Evolutionary conservation across 768 basidiomycete genomes (phyloP).

Genomic region (Phaeotremella fagi): DNA sequence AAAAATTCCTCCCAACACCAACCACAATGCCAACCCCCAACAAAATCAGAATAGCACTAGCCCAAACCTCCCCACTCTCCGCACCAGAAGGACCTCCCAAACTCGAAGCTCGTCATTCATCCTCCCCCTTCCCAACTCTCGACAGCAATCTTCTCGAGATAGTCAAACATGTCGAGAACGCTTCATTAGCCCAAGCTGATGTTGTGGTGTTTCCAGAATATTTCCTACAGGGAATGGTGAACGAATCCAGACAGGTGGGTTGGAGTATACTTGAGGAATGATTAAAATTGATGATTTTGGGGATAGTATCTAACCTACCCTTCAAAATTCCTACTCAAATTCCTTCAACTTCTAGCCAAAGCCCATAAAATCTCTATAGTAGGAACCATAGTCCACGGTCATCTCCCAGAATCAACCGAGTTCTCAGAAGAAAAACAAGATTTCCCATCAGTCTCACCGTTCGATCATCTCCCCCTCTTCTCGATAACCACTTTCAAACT

Average conservation of each 20-base stretch:
- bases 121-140: slow-evolving; percentile 23
- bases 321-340: slow-evolving; percentile 2
- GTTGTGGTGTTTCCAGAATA: slow-evolving; percentile 32
- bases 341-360: slow-evolving; percentile 10
- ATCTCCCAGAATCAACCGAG: not conserved
- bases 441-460: slow-evolving; percentile 8
- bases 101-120: slow-evolving; percentile 11
- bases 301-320: slow-evolving; percentile 19
- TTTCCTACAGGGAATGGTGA: slow-evolving; percentile 23
- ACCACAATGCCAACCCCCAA: not conserved
- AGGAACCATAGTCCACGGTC: slow-evolving; percentile 22
- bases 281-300: not conserved
- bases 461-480: slow-evolving; percentile 9
- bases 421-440: too few relatives aligned
- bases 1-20: not conserved
- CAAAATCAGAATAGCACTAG: slow-evolving; percentile 28
- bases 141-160: slow-evolving; percentile 16
- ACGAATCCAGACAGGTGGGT: slow-evolving; percentile 18
- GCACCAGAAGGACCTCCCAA: slow-evolving; percentile 16
- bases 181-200: slow-evolving; percentile 7
- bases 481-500: not conserved
- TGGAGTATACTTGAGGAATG: not conserved
- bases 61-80: slow-evolving; percentile 29
- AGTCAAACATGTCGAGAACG: slow-evolving; percentile 5
- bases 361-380: slow-evolving; percentile 16